Evolutionary conservation across 177 flowering plant genomes (phyloP).

Genomic region (Telopea speciosissima): DNA sequence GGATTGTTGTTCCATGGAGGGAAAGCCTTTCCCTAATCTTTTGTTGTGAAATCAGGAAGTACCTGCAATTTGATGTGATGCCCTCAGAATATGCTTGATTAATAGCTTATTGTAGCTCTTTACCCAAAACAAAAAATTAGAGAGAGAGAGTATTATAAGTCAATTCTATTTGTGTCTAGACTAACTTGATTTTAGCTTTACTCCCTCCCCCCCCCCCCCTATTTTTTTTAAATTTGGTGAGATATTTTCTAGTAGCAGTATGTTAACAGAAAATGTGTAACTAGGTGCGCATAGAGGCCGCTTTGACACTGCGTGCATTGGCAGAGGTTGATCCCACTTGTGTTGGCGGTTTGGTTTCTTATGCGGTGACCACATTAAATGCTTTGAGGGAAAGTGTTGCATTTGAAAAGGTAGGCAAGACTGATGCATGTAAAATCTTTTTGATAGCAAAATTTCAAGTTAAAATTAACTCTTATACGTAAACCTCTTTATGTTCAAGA

Average conservation of each 20-base stretch:
- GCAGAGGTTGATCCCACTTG: constrained; percentile 96
- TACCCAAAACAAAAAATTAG: no score
- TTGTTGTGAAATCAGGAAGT: not conserved
- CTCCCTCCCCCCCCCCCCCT: no score
- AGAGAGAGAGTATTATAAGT: not conserved
- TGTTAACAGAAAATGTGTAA: constrained; percentile 11
- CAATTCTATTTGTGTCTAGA: not conserved
- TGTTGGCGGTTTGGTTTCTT: constrained; percentile 90
- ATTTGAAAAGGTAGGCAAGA: constrained; percentile 65
- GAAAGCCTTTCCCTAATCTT: not conserved
- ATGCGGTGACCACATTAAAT: constrained; percentile 70
- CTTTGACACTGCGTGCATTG: constrained; percentile 72
- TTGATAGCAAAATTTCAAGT: no score
- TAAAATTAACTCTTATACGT: no score
- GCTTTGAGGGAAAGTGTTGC: constrained; percentile 80
- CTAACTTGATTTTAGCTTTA: not conserved
- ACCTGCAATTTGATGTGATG: not conserved
- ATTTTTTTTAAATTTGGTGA: not conserved
- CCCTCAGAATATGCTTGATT: not conserved
- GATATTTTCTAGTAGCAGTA: not conserved
- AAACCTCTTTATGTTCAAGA: no score
- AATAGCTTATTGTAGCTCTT: not conserved
- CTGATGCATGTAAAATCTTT: not conserved
- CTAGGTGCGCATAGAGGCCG: constrained; percentile 93
- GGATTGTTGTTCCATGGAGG: not conserved